Evolutionary conservation across 306 rosid species (phyloP).

Genomic region (Corylus avellana): DNA sequence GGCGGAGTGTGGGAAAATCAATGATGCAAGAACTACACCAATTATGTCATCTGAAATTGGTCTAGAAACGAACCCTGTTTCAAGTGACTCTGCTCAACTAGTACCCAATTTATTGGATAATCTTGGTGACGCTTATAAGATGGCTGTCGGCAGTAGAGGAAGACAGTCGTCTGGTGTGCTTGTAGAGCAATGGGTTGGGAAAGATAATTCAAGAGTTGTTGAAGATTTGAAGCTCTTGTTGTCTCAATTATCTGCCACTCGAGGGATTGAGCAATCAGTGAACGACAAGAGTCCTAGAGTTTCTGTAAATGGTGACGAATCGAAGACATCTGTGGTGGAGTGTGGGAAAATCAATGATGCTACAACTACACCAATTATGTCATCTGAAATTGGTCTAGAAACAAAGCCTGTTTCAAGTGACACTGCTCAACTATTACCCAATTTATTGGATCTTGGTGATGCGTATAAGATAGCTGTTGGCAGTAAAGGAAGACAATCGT

Average conservation of each 20-base stretch:
- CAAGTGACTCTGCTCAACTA: constrained; percentile 55
- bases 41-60: constrained; percentile 50
- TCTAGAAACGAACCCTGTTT: constrained; percentile 40
- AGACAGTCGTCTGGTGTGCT: constrained; percentile 64
- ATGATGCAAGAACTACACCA: constrained; percentile 35
- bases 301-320: constrained; percentile 52
- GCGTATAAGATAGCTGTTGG: constrained; percentile 81
- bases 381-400: constrained; percentile 61
- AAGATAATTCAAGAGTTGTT: constrained; percentile 70
- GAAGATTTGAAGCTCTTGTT: constrained; percentile 75
- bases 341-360: constrained; percentile 42
- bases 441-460: constrained; percentile 79
- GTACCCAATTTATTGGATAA: constrained; percentile 51
- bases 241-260: constrained; percentile 67
- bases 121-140: constrained; percentile 93
- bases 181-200: constrained; percentile 75
- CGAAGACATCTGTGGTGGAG: constrained; percentile 26
- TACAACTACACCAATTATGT: constrained; percentile 21
- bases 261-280: constrained; percentile 57
- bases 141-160: constrained; percentile 62
- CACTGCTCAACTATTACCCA: constrained; percentile 49
- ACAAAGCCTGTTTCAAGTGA: constrained; percentile 44
- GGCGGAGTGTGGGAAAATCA: constrained; percentile 38
- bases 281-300: constrained; percentile 75
- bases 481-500: constrained; percentile 58